Evolutionary conservation across 192 early-diverging fungal species (phyloP).

Genomic region (Dimargaris cristalligena): DNA sequence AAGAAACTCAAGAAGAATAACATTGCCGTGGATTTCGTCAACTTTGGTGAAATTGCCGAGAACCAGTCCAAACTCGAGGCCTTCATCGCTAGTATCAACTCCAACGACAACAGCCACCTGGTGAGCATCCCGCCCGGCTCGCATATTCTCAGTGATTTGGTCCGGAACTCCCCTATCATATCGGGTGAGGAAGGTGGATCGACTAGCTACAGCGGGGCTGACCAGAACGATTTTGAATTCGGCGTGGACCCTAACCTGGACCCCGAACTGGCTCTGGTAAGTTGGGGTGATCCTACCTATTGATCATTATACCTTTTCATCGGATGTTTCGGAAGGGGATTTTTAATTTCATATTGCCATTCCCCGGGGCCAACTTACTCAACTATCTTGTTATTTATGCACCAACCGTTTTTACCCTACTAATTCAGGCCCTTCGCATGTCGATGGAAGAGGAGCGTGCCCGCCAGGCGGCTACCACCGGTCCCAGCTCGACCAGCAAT

Average conservation of each 20-base stretch:
- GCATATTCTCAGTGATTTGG: conserved; percentile 75
- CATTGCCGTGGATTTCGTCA: conserved; percentile 84
- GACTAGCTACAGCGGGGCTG: conserved; percentile 33
- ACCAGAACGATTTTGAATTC: conserved; percentile 60
- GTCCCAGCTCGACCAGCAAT: too few relatives aligned
- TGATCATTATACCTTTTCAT: too few relatives aligned
- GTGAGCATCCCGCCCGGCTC: conserved; percentile 87
- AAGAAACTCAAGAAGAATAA: conserved; percentile 99
- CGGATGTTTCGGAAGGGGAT: too few relatives aligned
- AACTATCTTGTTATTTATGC: neutral
- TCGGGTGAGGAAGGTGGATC: conserved; percentile 60
- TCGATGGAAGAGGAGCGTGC: conserved; percentile 92
- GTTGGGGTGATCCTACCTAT: too few relatives aligned
- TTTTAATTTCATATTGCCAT: too few relatives aligned
- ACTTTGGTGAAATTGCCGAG: conserved; percentile 82
- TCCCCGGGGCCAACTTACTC: too few relatives aligned
- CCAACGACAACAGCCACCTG: conserved; percentile 82
- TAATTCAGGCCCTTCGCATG: conserved; percentile 64
- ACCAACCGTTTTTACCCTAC: conserved; percentile 6
- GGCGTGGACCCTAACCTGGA: conserved; percentile 87
- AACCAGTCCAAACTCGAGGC: conserved; percentile 83
- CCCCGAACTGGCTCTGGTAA: conserved; percentile 76
- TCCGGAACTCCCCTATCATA: conserved; percentile 75
- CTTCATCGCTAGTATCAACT: conserved; percentile 80
- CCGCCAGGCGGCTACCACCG: conserved; percentile 55